Conservation (phyloP, 208 protist species). For the Crithidia fasciculata region DNA sequence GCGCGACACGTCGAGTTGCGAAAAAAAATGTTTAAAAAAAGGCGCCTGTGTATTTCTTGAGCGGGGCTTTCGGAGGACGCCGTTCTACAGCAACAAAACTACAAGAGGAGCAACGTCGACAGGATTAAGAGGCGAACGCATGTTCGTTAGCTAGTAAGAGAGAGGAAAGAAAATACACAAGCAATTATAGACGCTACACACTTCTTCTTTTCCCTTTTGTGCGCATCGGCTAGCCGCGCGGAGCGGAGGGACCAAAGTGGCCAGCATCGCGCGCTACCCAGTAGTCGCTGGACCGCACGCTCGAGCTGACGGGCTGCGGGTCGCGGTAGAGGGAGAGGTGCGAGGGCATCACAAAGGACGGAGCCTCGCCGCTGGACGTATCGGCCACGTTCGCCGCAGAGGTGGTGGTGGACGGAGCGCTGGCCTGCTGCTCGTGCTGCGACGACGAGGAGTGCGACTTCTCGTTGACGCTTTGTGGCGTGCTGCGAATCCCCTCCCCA, state of each 20-base stretch:
- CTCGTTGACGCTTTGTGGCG: not conserved
- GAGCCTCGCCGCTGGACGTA: not conserved
- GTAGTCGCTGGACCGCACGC: not conserved
- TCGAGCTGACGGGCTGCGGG: not conserved
- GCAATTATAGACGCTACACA: not conserved
- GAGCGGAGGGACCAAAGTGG: not conserved
- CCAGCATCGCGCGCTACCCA: conserved; percentile 22
- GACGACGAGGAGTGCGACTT: too few relatives aligned
- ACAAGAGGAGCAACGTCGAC: too few relatives aligned
- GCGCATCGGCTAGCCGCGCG: not conserved
- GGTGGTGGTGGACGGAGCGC: too few relatives aligned
- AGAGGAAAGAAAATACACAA: not conserved
- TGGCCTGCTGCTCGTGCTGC: too few relatives aligned
- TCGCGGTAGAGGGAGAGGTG: not conserved
- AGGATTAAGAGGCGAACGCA: too few relatives aligned
- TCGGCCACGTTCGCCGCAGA: not conserved
- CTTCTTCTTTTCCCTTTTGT: not conserved
- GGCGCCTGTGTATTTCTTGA: too few relatives aligned
- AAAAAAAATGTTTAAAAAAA: too few relatives aligned
- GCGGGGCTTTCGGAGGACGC: too few relatives aligned
- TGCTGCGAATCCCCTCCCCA: not conserved
- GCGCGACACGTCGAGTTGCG: too few relatives aligned
- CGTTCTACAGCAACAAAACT: too few relatives aligned
- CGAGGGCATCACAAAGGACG: not conserved
- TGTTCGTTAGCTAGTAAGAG: not conserved